These are phyloP conservation scores for Mortierella sp. DNA, from an alignment of 371 early-diverging fungal genomes.

Conservation along the genomic window DNA sequence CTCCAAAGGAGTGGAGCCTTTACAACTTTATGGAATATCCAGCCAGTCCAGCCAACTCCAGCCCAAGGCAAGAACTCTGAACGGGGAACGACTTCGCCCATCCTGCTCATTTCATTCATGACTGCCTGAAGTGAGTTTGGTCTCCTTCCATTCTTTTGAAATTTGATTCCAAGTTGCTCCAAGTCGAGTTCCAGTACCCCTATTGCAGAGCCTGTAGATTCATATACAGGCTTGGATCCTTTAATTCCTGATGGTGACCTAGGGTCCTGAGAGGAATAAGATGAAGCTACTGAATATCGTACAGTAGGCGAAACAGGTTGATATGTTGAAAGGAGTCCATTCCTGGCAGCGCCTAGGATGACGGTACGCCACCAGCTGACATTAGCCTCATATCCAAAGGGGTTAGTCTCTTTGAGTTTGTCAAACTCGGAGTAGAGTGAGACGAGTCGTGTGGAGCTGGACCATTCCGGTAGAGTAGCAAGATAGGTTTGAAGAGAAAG, in stretches of 20 bases:
- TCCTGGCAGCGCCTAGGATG: slow-evolving; percentile 45
- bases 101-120: slow-evolving; percentile 34
- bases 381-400: slow-evolving; percentile 49
- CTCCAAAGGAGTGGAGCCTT: slow-evolving; percentile 48
- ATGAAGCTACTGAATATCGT: not conserved
- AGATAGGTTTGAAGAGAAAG: slow-evolving; percentile 47
- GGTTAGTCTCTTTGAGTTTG: slow-evolving; percentile 49
- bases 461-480: slow-evolving; percentile 41
- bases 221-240: slow-evolving; percentile 13
- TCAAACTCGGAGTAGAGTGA: slow-evolving; percentile 50
- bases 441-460: slow-evolving; percentile 28
- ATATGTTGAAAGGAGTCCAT: slow-evolving; percentile 41
- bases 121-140: slow-evolving; percentile 37
- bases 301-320: slow-evolving; percentile 11
- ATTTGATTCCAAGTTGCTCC: slow-evolving; percentile 30
- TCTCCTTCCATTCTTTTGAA: slow-evolving; percentile 30
- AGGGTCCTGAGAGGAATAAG: not conserved
- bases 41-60: slow-evolving; percentile 40
- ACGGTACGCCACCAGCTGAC: slow-evolving; percentile 43
- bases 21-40: slow-evolving; percentile 51
- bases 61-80: slow-evolving; percentile 54
- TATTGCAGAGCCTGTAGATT: slow-evolving; percentile 44
- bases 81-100: slow-evolving; percentile 33
- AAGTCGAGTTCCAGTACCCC: slow-evolving; percentile 47
- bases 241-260: slow-evolving; percentile 1